These are phyloP conservation scores for Colletotrichum karsti DNA, from an alignment of 2,329 filamentous ascomycete genomes.

Conservation along the genomic window DNA sequence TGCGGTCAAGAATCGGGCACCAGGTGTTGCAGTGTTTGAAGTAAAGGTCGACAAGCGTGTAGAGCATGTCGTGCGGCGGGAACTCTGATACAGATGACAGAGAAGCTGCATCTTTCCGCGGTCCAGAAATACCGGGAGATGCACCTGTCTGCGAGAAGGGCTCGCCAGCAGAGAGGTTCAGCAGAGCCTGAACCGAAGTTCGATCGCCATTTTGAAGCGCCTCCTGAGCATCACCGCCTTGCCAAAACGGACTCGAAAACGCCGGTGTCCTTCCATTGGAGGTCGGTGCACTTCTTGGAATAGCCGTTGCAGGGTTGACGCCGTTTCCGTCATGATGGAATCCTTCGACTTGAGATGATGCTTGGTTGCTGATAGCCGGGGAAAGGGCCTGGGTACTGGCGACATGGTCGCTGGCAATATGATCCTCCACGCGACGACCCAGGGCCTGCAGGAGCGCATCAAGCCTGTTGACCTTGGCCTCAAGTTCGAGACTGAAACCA, in stretches of 20 bases:
- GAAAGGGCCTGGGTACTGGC: slow-evolving; percentile 35
- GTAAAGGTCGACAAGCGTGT: slow-evolving; percentile 67
- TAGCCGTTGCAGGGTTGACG: slow-evolving; percentile 31
- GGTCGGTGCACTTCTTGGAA: slow-evolving; percentile 30
- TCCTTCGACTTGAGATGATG: slow-evolving; percentile 38
- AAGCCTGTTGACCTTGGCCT: slow-evolving; percentile 62
- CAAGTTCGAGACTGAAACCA: slow-evolving; percentile 70
- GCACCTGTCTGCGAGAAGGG: slow-evolving; percentile 18
- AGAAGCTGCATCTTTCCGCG: slow-evolving; percentile 36
- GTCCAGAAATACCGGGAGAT: neutral
- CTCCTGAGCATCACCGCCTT: slow-evolving; percentile 40
- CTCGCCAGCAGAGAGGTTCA: slow-evolving; percentile 29
- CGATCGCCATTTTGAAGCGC: slow-evolving; percentile 27
- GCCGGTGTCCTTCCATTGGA: slow-evolving; percentile 47
- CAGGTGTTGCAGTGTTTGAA: slow-evolving; percentile 73
- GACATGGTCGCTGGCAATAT: slow-evolving; percentile 45
- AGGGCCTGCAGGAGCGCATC: slow-evolving; percentile 53
- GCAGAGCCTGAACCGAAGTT: slow-evolving; percentile 31
- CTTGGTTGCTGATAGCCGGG: slow-evolving; percentile 46
- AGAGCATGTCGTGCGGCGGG: slow-evolving; percentile 67
- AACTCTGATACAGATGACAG: slow-evolving; percentile 55
- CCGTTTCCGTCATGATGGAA: slow-evolving; percentile 33
- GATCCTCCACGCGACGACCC: slow-evolving; percentile 51
- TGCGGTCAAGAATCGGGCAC: slow-evolving; percentile 56
- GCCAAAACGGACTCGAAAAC: slow-evolving; percentile 45